A percentile compares a stretch with the other conserved stretches of the same genome.
Conservation (phyloP, 257 asterid genomes). For the Penstemon eatonii region DNA sequence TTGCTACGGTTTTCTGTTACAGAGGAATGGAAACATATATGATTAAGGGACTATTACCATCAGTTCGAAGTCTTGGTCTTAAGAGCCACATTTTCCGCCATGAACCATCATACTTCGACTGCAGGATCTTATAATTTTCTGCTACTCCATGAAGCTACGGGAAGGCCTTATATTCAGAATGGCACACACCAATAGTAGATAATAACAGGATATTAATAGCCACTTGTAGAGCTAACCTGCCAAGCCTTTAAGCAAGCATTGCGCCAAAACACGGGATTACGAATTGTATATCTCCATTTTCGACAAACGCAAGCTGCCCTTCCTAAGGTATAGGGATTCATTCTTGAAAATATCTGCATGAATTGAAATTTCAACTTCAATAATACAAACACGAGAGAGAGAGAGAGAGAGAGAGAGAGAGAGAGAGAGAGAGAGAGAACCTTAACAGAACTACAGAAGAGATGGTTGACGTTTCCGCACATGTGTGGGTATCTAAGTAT, state of each 20-base stretch:
- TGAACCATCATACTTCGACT: slow-evolving; percentile 70
- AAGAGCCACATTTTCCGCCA: slow-evolving; percentile 99
- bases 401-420: neutral
- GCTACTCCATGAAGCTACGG: slow-evolving; percentile 59
- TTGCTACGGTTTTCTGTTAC: neutral
- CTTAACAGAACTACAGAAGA: neutral
- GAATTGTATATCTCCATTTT: slow-evolving; percentile 90
- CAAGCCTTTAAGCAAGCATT: slow-evolving; percentile 85
- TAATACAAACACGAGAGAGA: too few relatives aligned
- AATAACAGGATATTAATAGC: neutral
- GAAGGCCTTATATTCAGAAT: slow-evolving; percentile 21
- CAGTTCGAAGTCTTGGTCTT: slow-evolving; percentile 93
- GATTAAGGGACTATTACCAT: slow-evolving; percentile 47
- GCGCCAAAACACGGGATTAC: slow-evolving; percentile 96
- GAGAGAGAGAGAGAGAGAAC: neutral
- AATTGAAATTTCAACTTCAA: slow-evolving; percentile 16
- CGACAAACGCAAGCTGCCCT: slow-evolving; percentile 95
- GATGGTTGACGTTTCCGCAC: neutral
- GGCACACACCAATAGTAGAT: slow-evolving; percentile 3
- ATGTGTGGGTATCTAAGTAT: neutral
- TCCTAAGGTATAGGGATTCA: slow-evolving; percentile 80
- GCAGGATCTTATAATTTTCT: slow-evolving; percentile 73
- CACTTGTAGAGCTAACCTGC: slow-evolving; percentile 58
- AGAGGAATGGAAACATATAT: neutral
- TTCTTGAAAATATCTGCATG: slow-evolving; percentile 68